Conservation (phyloP, 2,329 filamentous ascomycete genomes). For the Venturia oleaginea region DNA sequence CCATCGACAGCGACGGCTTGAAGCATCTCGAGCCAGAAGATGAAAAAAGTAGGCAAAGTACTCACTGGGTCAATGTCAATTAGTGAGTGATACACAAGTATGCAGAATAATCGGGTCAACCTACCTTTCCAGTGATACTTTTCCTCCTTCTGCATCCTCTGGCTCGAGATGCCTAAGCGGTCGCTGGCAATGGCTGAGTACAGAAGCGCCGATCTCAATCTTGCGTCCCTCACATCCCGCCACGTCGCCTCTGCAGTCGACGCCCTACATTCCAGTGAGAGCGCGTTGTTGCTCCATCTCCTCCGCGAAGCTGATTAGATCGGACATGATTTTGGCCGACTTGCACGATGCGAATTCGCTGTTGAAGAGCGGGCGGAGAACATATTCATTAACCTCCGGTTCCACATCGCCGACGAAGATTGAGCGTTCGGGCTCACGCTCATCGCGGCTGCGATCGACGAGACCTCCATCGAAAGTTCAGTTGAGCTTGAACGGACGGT, state of each 20-base stretch:
- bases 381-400: constrained; percentile 97
- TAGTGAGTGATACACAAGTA: not conserved
- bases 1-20: not conserved
- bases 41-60: not conserved
- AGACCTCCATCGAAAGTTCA: constrained; percentile 61
- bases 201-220: not conserved
- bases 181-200: not conserved
- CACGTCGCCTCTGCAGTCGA: not conserved
- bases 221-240: not conserved
- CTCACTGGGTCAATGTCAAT: not conserved
- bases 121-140: not conserved
- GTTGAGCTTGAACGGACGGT: constrained; percentile 95
- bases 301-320: constrained; percentile 29
- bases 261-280: not conserved
- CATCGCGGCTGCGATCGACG: no score
- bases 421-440: constrained; percentile 82
- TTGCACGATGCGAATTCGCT: constrained; percentile 95
- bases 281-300: not conserved
- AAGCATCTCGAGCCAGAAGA: not conserved
- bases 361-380: constrained; percentile 94
- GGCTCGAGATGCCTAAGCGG: not conserved
- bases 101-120: not conserved
- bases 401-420: constrained; percentile 98
- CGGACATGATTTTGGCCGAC: constrained; percentile 99
- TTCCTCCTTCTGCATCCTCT: not conserved